Evolutionary conservation across 768 basidiomycete species (phyloP).

Genomic region (Scleroderma bovista): DNA sequence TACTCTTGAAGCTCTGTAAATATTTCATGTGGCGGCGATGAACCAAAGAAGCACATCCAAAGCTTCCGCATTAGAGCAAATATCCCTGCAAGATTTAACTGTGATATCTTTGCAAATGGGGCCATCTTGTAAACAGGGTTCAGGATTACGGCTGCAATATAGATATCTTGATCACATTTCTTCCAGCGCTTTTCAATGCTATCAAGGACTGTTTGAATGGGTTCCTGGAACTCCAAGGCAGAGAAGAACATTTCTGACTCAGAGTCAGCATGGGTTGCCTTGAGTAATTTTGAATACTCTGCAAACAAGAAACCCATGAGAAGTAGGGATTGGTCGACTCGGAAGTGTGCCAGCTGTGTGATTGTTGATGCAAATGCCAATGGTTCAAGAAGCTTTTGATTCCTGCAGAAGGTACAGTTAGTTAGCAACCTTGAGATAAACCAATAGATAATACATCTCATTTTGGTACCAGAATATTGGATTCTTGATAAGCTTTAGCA

Average conservation of each 20-base stretch:
- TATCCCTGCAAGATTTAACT: slow-evolving; percentile 1
- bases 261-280: too few species aligned
- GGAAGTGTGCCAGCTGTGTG: slow-evolving; percentile 21
- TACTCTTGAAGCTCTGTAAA: not conserved
- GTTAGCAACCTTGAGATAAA: too few species aligned
- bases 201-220: slow-evolving; percentile 12
- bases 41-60: not conserved
- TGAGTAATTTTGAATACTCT: too few species aligned
- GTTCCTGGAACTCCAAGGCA: not conserved
- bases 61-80: not conserved
- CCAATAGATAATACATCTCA: too few species aligned
- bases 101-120: not conserved
- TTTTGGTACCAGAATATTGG: slow-evolving; percentile 28
- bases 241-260: too few species aligned
- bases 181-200: slow-evolving; percentile 22
- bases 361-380: slow-evolving; percentile 26
- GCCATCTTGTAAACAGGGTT: slow-evolving; percentile 24
- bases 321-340: slow-evolving; percentile 28
- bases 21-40: not conserved
- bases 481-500: slow-evolving; percentile 25
- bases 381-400: slow-evolving; percentile 24
- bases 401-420: too few species aligned
- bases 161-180: slow-evolving; percentile 21
- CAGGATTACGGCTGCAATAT: slow-evolving; percentile 25
- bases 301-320: slow-evolving; percentile 24